Base-by-base conservation (phyloP, 805 yeast species). In the Metschnikowia arizonensis region DNA sequence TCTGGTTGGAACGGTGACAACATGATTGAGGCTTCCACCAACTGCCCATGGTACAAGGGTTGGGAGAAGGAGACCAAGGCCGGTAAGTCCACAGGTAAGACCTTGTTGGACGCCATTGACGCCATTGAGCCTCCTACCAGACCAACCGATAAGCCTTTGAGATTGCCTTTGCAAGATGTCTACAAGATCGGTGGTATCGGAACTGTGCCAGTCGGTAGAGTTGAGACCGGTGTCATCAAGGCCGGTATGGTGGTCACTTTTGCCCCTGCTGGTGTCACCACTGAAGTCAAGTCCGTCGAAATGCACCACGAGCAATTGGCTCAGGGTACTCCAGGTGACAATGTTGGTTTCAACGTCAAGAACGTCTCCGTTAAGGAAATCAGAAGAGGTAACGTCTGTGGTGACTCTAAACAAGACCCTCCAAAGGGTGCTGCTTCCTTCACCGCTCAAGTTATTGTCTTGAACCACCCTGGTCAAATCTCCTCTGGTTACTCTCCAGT, bases 1-100 rank as follows among this genome's bases (percentile, higher is more conserved):
- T 85, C 93, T 64, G 95, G 95, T 66, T 83, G 91, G 84, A 81
- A 83, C 77, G 95, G 95, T 79, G 93, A 85, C 78, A 85, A 85
- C 88, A 85, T 85, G 93, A 81, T 85, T 72, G 91, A 85, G 76
- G 64, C 85, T 43, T 81, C 89, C 61, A 47, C 83, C 61, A 85
- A 85, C 86, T 81, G 86, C 74, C 79, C 88, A 68, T 85, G 93
- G 93, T 79, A 79, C 86, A 78, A 86, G 85, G 87, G 91, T 68
- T 81, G 89, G 93, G 68, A 71, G 66, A 80, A 81, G 79, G 85
- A 82, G 80, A 76, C 83, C 81, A 77, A 83, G 78, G 69, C 79
- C 61, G 83, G 85, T 71, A 58, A 59, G 58, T 74, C 73, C 62
- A 73, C 82, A 72, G 93, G 91, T 71, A 83, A 81, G 82, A 84